A percentile compares a stretch with the other conserved stretches of the same genome.
Evolutionary conservation across 805 yeast genomes (phyloP).

Genomic region (Starmerella geochares): DNA sequence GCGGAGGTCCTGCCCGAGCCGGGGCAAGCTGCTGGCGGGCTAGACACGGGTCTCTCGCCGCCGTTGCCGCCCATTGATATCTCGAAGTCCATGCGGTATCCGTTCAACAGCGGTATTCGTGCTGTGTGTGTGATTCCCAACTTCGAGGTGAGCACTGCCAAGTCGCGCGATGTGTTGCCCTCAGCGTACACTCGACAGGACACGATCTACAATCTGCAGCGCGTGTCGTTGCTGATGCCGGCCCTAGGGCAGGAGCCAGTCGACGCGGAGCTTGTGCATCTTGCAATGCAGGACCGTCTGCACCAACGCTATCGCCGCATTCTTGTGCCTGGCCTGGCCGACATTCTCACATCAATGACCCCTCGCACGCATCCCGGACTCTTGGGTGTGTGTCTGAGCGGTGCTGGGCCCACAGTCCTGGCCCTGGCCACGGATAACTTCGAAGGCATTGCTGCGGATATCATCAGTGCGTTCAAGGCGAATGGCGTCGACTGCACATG

Average conservation of each 20-base stretch:
- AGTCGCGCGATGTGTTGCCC: constrained; percentile 84
- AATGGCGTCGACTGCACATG: constrained; percentile 64
- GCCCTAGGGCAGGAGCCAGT: constrained; percentile 83
- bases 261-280: constrained; percentile 69
- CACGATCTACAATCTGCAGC: constrained; percentile 83
- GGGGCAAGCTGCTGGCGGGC: constrained; percentile 43
- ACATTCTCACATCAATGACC: constrained; percentile 66
- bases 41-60: constrained; percentile 57
- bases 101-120: constrained; percentile 69
- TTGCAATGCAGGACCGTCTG: constrained; percentile 92
- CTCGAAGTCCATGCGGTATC: constrained; percentile 80
- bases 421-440: constrained; percentile 86
- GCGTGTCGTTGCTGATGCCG: constrained; percentile 83
- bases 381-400: constrained; percentile 87
- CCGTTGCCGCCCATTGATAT: constrained; percentile 76
- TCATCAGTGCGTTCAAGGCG: constrained; percentile 55
- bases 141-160: constrained; percentile 89
- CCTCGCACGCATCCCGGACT: constrained; percentile 76
- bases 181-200: constrained; percentile 65
- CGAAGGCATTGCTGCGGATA: constrained; percentile 69
- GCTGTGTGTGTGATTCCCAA: constrained; percentile 89
- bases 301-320: constrained; percentile 96
- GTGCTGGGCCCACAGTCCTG: constrained; percentile 96
- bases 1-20: constrained; percentile 74
- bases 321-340: constrained; percentile 81